Base-by-base conservation (phyloP, 768 basidiomycete genomes). In the Paxillus ammoniavirescens region DNA sequence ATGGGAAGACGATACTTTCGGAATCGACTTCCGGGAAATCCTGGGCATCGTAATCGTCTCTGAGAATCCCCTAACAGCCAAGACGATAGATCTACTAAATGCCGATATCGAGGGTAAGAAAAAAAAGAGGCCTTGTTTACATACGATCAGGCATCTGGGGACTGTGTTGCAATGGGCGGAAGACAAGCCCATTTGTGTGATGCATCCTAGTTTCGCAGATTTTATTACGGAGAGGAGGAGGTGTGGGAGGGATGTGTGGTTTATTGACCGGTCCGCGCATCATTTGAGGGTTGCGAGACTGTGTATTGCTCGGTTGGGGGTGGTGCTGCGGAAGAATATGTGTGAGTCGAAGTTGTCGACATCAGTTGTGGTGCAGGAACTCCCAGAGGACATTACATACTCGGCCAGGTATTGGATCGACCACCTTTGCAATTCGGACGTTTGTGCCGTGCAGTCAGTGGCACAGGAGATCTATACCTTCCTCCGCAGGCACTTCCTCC, bases 151-250 rank as follows among this genome's bases (percentile, higher is more conserved):
- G 28, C 62, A 62, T 57, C 49, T 70, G 1, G 58, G 61, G 10
- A 60, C 59, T 23, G 59, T 70, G 18, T 47, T 70, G 47, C 70
- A 62, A 30, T 68, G 67, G 65, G 56, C 57, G 2, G 53, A 62
- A 31, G 60, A 62, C 36, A 55, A 62, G 17, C 61, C 65, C n/a
- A 67, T 73, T 42, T 62, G 52, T 14, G 61, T 69, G 2, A 63
- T 66, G 55, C 72, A 73, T 49, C 64, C 71, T 0, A 72, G 70
- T 26, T 70, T 73, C 21, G 57, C 55, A 5, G 72, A 73, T 47
- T 73, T 73, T 38, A 57, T 73, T 36, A 66, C 66, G 23, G 64
- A 72, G 45, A 53, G 21, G 42, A 56, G 61, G 21, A 61, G 72
- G 9, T 72, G 68, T 42, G 56, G 59, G 4, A 61, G 58, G 7